phyloP scores from a whole-genome alignment of 352 stramenopile genomes.

The Thalassiosira hispida region DNA sequence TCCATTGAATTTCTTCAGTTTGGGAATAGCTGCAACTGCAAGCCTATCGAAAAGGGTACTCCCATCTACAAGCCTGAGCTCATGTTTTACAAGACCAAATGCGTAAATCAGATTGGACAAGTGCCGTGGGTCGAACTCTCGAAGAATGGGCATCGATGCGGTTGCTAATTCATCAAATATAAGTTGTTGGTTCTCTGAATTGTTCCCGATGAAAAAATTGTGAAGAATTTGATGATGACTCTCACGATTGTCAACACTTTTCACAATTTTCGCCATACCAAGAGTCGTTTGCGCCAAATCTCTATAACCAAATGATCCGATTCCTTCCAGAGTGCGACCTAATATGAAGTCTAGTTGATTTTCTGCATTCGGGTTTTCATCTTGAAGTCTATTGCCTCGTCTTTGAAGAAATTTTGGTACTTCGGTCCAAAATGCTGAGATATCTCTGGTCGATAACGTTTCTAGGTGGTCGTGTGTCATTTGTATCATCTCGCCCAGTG shows the following conservation, averaged over 20 bases:
- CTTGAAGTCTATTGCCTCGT: not conserved
- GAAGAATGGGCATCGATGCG: not conserved
- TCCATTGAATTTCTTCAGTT: not conserved
- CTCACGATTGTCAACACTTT: not conserved
- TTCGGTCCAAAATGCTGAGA: constrained; percentile 11
- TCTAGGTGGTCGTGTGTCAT: not conserved
- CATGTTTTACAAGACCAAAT: not conserved
- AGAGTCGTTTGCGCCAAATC: constrained; percentile 6
- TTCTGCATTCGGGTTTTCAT: not conserved
- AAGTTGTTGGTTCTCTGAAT: not conserved
- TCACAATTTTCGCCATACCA: constrained; percentile 13
- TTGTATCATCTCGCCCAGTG: not conserved
- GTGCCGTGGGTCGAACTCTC: not conserved
- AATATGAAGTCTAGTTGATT: constrained; percentile 3
- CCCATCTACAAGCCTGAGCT: not conserved
- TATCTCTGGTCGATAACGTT: not conserved
- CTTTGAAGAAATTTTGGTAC: not conserved
- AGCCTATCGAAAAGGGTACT: constrained; percentile 8
- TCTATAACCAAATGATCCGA: not conserved
- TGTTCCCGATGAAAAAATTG: not conserved
- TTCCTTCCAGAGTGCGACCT: not conserved
- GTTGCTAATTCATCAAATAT: constrained; percentile 11
- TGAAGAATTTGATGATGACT: constrained; percentile 1
- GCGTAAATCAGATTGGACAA: constrained; percentile 8
- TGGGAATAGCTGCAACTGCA: not conserved